Percentiles rank a stretch among this genome's conserved stretches.
Evolutionary conservation across 2,329 filamentous ascomycete species (phyloP).

Genomic region (Juglanconis sp.): DNA sequence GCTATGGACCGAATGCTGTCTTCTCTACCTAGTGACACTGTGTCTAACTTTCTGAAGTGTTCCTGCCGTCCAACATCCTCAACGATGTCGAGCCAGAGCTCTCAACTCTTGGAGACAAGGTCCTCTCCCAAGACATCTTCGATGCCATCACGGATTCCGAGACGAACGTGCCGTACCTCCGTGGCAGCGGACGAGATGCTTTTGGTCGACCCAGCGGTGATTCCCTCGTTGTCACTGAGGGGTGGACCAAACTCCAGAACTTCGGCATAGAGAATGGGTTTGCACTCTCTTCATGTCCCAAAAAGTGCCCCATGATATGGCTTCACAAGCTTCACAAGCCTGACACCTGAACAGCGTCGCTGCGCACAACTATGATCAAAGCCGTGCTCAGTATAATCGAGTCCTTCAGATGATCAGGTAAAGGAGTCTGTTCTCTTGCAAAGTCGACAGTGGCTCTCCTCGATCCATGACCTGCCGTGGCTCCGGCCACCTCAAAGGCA

Average conservation of each 20-base stretch:
- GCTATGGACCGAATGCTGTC: neutral
- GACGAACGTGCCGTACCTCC: constrained; percentile 58
- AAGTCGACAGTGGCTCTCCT: constrained; percentile 34
- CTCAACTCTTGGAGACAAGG: constrained; percentile 46
- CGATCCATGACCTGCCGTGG: too few species aligned
- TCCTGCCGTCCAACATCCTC: constrained; percentile 41
- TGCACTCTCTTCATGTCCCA: neutral
- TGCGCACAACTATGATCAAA: constrained; percentile 56
- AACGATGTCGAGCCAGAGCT: constrained; percentile 41
- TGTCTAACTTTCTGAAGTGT: constrained; percentile 36
- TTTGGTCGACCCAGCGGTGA: constrained; percentile 60
- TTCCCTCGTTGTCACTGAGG: constrained; percentile 57
- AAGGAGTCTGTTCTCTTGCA: constrained; percentile 8
- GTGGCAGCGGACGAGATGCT: constrained; percentile 53
- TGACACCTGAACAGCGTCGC: constrained; percentile 40
- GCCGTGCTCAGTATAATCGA: constrained; percentile 48
- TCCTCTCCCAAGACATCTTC: constrained; percentile 53
- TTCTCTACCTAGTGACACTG: neutral
- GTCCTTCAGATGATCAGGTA: constrained; percentile 57
- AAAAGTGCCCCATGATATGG: neutral
- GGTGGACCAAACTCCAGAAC: constrained; percentile 61
- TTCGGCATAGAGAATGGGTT: constrained; percentile 55
- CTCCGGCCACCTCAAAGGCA: neutral
- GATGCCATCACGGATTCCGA: constrained; percentile 62
- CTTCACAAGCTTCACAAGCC: neutral